Conservation (phyloP, 2,329 filamentous ascomycete genomes). For the Botrytis galanthina region DNA sequence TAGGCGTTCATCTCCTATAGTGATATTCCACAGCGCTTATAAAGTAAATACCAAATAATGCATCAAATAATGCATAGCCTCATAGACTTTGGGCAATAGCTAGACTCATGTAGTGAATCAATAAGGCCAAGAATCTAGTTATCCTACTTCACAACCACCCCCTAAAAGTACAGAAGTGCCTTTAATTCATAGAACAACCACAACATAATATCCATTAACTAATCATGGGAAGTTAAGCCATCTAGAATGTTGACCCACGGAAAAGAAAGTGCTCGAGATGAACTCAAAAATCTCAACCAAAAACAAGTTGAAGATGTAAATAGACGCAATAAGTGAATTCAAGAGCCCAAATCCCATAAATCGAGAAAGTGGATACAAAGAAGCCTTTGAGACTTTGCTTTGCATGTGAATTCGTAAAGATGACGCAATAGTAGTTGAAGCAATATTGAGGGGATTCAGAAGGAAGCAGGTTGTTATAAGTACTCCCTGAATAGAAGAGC, state of each 20-base stretch:
- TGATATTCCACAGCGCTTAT: background rate
- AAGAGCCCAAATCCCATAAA: accelerated
- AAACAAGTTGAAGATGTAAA: background rate
- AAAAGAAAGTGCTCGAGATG: background rate
- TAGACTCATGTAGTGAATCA: background rate
- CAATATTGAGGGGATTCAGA: accelerated
- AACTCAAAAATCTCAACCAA: background rate
- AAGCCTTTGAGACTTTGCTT: background rate
- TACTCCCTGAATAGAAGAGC: accelerated
- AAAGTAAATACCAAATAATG: background rate
- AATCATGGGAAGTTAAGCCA: no score
- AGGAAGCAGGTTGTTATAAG: background rate
- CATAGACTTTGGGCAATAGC: background rate
- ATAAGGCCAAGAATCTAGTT: background rate
- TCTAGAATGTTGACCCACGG: background rate
- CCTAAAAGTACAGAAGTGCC: no score
- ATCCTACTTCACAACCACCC: no score
- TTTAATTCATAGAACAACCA: no score
- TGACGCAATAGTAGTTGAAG: background rate
- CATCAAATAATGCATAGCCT: background rate
- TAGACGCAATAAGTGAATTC: background rate
- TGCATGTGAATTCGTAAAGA: background rate
- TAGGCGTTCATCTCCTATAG: background rate
- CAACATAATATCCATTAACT: no score
- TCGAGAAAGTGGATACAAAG: background rate